These are phyloP conservation scores for Hippophae tibetana DNA, from an alignment of 306 rosid species.

Conservation along the genomic window DNA sequence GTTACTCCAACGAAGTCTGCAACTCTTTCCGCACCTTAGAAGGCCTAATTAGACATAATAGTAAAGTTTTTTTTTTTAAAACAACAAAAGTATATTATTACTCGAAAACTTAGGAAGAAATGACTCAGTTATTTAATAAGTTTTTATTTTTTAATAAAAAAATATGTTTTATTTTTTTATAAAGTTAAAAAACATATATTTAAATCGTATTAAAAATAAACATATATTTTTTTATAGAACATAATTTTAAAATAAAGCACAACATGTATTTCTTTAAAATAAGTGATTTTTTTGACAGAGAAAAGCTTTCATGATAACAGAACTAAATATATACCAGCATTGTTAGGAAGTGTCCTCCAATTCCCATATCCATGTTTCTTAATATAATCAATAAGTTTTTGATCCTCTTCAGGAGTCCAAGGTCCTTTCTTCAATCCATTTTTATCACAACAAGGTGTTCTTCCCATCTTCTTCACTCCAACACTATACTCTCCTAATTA, in stretches of 20 bases:
- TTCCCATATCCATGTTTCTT: slow-evolving; percentile 84
- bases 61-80: neutral
- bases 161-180: too few relatives aligned
- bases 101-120: too few relatives aligned
- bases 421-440: slow-evolving; percentile 93
- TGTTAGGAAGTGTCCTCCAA: slow-evolving; percentile 94
- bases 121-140: too few relatives aligned
- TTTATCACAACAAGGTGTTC: slow-evolving; percentile 93
- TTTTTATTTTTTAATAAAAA: too few relatives aligned
- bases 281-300: too few relatives aligned
- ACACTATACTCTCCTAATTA: neutral
- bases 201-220: too few relatives aligned
- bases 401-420: slow-evolving; percentile 90
- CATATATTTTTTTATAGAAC: too few relatives aligned
- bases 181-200: too few relatives aligned
- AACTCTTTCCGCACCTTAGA: slow-evolving; percentile 95
- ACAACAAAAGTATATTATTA: too few relatives aligned
- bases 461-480: slow-evolving; percentile 41
- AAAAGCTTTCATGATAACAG: neutral
- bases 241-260: too few relatives aligned
- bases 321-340: slow-evolving; percentile 55
- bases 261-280: too few relatives aligned
- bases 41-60: slow-evolving; percentile 34
- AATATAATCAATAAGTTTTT: slow-evolving; percentile 62
- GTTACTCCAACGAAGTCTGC: slow-evolving; percentile 95